phyloP scores from a whole-genome alignment of 257 asterid genomes.

The Solanum appendiculatum region DNA sequence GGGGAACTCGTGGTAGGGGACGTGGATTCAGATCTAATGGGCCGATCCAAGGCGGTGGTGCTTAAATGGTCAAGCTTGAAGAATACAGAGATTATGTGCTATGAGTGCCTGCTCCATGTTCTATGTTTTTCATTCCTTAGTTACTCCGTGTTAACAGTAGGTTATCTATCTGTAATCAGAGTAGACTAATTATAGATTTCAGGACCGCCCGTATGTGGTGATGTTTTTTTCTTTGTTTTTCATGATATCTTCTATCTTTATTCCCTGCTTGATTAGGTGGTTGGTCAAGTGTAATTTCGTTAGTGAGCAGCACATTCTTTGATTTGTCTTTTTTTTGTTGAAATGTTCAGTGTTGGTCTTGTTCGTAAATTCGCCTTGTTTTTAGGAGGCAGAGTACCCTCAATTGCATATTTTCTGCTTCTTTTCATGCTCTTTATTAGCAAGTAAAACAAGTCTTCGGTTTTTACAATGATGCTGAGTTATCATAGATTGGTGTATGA shows the following conservation, averaged over 20 bases:
- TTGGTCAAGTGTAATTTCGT: conserved; percentile 29
- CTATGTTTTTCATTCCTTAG: not conserved
- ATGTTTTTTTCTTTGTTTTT: conserved; percentile 36
- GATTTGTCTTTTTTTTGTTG: conserved; percentile 27
- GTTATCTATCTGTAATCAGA: conserved; percentile 20
- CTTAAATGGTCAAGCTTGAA: not conserved
- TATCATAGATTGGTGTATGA: not conserved
- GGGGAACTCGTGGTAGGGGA: conserved; percentile 72
- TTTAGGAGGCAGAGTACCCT: not conserved
- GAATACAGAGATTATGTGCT: not conserved
- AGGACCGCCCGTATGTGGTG: conserved; percentile 41
- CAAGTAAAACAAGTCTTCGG: not conserved
- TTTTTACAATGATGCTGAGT: not conserved
- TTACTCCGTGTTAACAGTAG: conserved; percentile 4
- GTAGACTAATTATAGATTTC: conserved; percentile 27
- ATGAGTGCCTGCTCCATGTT: conserved; percentile 11
- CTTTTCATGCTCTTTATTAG: not conserved
- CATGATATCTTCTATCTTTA: not conserved
- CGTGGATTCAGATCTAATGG: conserved; percentile 53
- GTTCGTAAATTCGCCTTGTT: not conserved
- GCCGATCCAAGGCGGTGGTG: conserved; percentile 6
- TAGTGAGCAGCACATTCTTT: conserved; percentile 68
- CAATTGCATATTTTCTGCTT: not conserved
- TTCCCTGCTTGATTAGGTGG: conserved; percentile 23
- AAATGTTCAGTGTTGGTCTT: not conserved